Base-by-base conservation (phyloP, 306 rosid species). In the Prunus mongolica region DNA sequence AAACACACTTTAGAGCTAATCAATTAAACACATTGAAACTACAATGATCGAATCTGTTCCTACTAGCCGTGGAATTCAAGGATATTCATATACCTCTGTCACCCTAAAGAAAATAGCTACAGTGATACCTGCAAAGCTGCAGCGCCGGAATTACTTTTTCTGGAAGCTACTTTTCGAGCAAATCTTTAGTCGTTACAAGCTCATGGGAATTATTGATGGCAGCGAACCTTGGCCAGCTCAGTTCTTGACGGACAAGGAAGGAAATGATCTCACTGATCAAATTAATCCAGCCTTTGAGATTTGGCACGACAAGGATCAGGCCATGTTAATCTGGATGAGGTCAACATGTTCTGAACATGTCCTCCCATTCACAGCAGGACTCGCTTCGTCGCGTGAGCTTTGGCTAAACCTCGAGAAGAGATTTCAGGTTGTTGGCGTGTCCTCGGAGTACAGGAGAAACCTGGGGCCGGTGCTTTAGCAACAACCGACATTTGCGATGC, bases 401-500 rank as follows among this genome's bases (percentile, higher is more conserved):
- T 55, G 60, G 60, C 60, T 55, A 0, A 41, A 8, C 47, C 25
- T 16, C 30, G 69, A 16, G 10, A 64, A 64, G 30, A 30, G 69
- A 64, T 44, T 4, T 8, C 2, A 3, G 12, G 13, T 18, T 19
- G 12, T 22, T 18, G 60, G 25, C 3, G 60, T 55, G 60, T 55
- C 60, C n/a, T 55, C 24, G 13, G 60, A 55, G 60, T 19, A 55
- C 25, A 55, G 24, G 54, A 67, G 24, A 67, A 19, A 45, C 10
- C 13, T 3, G 45, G 14, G 16, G 65, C 70, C 73, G 74, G 70
- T 16, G 70, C 55, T 12, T 65, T 67, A 52, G 78, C 80, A 34
- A 80, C 82, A 8, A 79, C 82, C 8, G 88, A 84, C 28, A 38
- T 75, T 13, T 84, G 88, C 38, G 88, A 84, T 73, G n/a, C 81